Conservation (phyloP, 139 green algal genomes). For the Auxenochlorella protothecoides region DNA sequence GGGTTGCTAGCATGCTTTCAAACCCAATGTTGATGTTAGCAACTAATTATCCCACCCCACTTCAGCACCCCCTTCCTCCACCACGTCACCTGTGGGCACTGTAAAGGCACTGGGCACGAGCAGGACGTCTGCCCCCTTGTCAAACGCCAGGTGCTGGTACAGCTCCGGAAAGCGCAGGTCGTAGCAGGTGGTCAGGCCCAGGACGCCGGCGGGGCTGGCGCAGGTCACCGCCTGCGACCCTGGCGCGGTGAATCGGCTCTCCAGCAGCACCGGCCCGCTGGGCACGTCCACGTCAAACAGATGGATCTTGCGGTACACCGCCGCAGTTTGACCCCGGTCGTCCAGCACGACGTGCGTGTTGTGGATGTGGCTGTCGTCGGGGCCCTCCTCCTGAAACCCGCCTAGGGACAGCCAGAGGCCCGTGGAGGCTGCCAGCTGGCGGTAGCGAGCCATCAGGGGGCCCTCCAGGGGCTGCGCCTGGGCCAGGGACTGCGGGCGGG, state of each 20-base stretch:
- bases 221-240: slow-evolving; percentile 56
- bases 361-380: slow-evolving; percentile 54
- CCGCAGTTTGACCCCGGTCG: slow-evolving; percentile 31
- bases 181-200: slow-evolving; percentile 90
- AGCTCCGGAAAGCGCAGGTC: slow-evolving; percentile 92
- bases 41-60: no score
- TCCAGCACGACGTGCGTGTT: slow-evolving; percentile 86
- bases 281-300: slow-evolving; percentile 89
- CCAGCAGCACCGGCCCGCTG: slow-evolving; percentile 72
- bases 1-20: no score
- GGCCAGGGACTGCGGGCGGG: slow-evolving; percentile 44
- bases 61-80: no score
- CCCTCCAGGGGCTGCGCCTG: slow-evolving; percentile 64
- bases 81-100: slow-evolving; percentile 30
- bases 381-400: slow-evolving; percentile 69
- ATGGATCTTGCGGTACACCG: slow-evolving; percentile 72
- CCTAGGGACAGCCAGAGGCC: slow-evolving; percentile 86
- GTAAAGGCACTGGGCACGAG: slow-evolving; percentile 67
- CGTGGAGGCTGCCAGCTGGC: slow-evolving; percentile 47
- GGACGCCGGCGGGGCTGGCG: slow-evolving; percentile 57
- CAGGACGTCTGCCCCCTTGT: slow-evolving; percentile 58
- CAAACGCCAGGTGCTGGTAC: slow-evolving; percentile 70
- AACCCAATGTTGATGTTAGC: no score
- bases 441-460: slow-evolving; percentile 62
- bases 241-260: slow-evolving; percentile 58